Conservation (phyloP, 1,284 basidiomycete genomes). For the Prillingera fragicola region DNA sequence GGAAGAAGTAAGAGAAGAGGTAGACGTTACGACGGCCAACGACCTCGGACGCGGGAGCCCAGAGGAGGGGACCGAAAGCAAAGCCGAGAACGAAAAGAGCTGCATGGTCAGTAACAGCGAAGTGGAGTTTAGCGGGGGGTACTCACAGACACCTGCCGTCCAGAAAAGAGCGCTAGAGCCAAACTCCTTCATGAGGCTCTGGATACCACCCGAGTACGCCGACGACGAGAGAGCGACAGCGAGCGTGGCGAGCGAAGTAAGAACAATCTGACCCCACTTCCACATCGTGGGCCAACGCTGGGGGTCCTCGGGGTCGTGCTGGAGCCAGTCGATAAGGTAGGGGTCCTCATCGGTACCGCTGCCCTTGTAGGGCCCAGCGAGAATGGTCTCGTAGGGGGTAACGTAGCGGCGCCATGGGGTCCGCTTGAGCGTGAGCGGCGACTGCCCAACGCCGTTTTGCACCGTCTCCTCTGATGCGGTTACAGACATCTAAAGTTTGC, state of each 20-base stretch:
- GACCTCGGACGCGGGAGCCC: slow-evolving; percentile 53
- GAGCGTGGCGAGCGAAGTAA: slow-evolving; percentile 27
- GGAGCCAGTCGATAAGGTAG: slow-evolving; percentile 46
- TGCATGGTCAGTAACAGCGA: slow-evolving; percentile 6
- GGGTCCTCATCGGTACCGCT: slow-evolving; percentile 46
- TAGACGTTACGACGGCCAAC: slow-evolving; percentile 58
- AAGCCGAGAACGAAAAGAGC: slow-evolving; percentile 41
- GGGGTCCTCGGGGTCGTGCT: slow-evolving; percentile 34
- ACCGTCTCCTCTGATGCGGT: too few relatives aligned
- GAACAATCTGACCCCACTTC: slow-evolving; percentile 33
- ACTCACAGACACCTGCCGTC: slow-evolving; percentile 26
- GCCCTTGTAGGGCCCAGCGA: slow-evolving; percentile 42
- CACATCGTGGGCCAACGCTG: slow-evolving; percentile 30
- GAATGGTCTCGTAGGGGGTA: slow-evolving; percentile 45
- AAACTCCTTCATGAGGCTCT: slow-evolving; percentile 23
- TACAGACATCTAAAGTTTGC: slow-evolving; percentile 2
- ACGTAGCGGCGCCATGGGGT: slow-evolving; percentile 36
- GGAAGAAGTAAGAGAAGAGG: slow-evolving; percentile 52
- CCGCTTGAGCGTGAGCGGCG: slow-evolving; percentile 32
- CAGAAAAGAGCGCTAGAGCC: slow-evolving; percentile 19
- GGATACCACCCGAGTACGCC: slow-evolving; percentile 33
- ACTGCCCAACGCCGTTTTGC: too few relatives aligned
- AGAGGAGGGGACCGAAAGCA: slow-evolving; percentile 38
- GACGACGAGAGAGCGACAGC: slow-evolving; percentile 39
- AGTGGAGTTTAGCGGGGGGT: background rate